Percentiles rank a stretch among this genome's conserved stretches.
phyloP scores from a whole-genome alignment of 306 rosid species.

The Rosa chinensis region DNA sequence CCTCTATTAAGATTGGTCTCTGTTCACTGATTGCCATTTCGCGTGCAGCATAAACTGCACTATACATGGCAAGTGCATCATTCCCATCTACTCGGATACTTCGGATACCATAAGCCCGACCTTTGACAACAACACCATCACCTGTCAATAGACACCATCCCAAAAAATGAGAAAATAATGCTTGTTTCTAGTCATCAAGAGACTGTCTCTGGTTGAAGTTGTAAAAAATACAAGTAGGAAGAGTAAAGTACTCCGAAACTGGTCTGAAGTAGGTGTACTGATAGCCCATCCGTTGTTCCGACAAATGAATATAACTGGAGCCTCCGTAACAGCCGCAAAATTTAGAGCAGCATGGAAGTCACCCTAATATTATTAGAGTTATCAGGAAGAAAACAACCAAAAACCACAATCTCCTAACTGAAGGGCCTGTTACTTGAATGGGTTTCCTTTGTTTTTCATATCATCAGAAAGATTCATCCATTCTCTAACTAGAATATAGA shows the following conservation, averaged over 20 bases:
- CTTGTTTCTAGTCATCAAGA: constrained; percentile 19
- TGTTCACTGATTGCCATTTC: constrained; percentile 73
- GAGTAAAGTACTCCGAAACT: constrained; percentile 70
- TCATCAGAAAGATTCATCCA: constrained; percentile 2
- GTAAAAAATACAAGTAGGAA: constrained; percentile 15
- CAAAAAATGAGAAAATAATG: not conserved
- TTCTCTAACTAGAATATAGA: not conserved
- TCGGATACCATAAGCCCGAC: constrained; percentile 78
- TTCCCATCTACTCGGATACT: constrained; percentile 94
- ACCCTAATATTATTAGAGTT: constrained; percentile 51
- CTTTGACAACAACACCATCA: constrained; percentile 84
- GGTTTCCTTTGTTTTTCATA: not conserved
- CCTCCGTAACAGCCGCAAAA: constrained; percentile 90
- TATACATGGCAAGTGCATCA: constrained; percentile 79
- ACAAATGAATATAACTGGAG: constrained; percentile 85
- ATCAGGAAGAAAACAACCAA: constrained; percentile 23
- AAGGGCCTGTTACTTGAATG: not conserved
- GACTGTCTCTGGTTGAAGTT: constrained; percentile 5
- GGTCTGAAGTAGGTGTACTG: constrained; percentile 92
- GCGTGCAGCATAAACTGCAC: constrained; percentile 78
- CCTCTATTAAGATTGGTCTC: constrained; percentile 87
- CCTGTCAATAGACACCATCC: constrained; percentile 45
- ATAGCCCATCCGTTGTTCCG: constrained; percentile 99
- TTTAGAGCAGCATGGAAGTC: constrained; percentile 94
- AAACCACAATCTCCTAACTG: not conserved